Evolutionary conservation across 352 stramenopile genomes (phyloP).

Genomic region (Phytophthora quininea): DNA sequence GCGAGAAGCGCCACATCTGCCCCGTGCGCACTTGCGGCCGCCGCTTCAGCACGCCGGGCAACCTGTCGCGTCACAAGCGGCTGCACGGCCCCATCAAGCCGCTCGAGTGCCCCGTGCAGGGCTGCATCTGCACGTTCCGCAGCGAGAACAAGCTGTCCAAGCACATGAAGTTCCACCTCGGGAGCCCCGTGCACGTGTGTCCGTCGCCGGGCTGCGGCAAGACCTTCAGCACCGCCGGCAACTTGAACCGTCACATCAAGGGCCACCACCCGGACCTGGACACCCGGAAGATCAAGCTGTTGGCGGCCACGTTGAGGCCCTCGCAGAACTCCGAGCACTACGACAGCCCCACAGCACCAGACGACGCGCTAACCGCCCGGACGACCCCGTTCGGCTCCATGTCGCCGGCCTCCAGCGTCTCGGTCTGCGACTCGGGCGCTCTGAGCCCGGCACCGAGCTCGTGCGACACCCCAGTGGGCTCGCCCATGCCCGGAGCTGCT

Average conservation of each 20-base stretch:
- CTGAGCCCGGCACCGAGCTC: conserved; percentile 21
- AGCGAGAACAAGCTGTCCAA: conserved; percentile 67
- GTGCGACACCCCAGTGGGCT: conserved; percentile 15
- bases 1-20: conserved; percentile 55
- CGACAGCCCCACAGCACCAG: conserved; percentile 35
- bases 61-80: conserved; percentile 66
- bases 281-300: conserved; percentile 26
- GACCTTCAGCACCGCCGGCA: conserved; percentile 66
- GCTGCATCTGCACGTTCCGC: conserved; percentile 58
- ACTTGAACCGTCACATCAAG: conserved; percentile 69
- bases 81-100: conserved; percentile 59
- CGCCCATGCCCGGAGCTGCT: conserved; percentile 3
- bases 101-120: conserved; percentile 48
- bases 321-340: conserved; percentile 20
- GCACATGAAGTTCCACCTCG: conserved; percentile 71
- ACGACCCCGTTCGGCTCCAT: conserved; percentile 6
- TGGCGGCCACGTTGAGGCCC: conserved; percentile 15
- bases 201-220: conserved; percentile 49
- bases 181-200: conserved; percentile 53
- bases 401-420: conserved; percentile 22
- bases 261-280: conserved; percentile 49
- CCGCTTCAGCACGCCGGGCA: conserved; percentile 62
- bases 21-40: conserved; percentile 53
- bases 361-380: conserved; percentile 19
- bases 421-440: conserved; percentile 11